Base-by-base conservation (phyloP, 345 rosid genomes). In the Dipteronia sinensis region DNA sequence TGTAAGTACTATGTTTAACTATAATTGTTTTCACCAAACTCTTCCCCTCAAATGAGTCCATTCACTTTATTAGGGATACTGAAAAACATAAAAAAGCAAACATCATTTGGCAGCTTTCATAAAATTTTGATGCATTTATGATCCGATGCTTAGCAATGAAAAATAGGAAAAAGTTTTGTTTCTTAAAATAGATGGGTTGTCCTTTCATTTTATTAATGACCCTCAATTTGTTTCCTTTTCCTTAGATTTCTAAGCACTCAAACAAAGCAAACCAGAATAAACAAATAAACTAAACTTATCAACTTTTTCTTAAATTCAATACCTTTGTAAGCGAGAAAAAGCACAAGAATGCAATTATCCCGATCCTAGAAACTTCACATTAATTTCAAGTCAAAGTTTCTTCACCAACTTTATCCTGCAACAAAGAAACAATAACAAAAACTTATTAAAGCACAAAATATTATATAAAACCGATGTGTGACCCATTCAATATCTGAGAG, bases 311-410 rank as follows among this genome's bases (percentile, higher is more conserved):
- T 16, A 46, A 73, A 67, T 7, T 2, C 20, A 65, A 68, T 56
- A 65, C 73, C 71, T 56, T 47, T 34, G 56, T 22, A 66, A 58
- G 25, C 38, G n/a, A 40, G 44, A 67, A 47, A 69, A 67, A 67
- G 9, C 47, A 65, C 66, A 11, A 70, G 72, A 63, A 73, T 34
- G 71, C 42, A 77, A 77, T 20, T 64, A 69, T 46, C 22, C 31
- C 34, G 65, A 80, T 73, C 74, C 78, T 65, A 47, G 25, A 47
- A 67, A 67, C 38, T 22, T 73, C 11, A 20, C 51, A 76, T 27
- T 73, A 56, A 79, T 15, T 20, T 29, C 55, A 55, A 74, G 44
- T 46, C 12, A 62, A 20, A 59, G 25, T 42, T 67, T 40, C 73
- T 44, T 67, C 25, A 40, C 72, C 51, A 66, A 34, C 78, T 51